Evolutionary conservation across 2,329 filamentous ascomycete genomes (phyloP).

Genomic region (Epichloe bromicola): DNA sequence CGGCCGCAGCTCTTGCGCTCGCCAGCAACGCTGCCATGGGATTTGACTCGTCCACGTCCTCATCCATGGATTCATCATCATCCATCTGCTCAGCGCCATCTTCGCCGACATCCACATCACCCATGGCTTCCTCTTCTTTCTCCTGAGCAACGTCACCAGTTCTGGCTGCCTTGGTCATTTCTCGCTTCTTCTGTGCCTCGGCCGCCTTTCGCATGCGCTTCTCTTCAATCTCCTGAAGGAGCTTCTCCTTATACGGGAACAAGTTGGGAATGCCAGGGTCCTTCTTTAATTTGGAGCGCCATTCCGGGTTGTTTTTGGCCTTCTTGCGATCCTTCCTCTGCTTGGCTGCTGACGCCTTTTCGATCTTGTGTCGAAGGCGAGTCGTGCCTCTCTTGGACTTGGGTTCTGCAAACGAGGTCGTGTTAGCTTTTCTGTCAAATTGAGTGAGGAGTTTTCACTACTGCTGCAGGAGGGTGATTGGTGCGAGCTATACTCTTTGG

Average conservation of each 20-base stretch:
- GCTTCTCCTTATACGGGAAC: conserved; percentile 94
- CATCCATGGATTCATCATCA: conserved; percentile 36
- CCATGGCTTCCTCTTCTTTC: conserved; percentile 33
- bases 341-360: conserved; percentile 83
- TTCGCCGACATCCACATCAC: conserved; percentile 35
- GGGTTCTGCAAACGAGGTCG: conserved; percentile 48
- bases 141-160: conserved; percentile 37
- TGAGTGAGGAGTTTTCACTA: too few species aligned
- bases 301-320: conserved; percentile 95
- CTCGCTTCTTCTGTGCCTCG: conserved; percentile 56
- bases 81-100: conserved; percentile 36
- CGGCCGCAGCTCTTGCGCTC: conserved; percentile 66
- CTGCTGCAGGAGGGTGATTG: background rate
- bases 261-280: conserved; percentile 95
- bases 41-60: conserved; percentile 56
- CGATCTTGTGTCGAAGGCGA: conserved; percentile 87
- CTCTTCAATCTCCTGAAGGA: conserved; percentile 90
- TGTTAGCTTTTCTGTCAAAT: background rate
- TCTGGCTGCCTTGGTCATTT: conserved; percentile 56
- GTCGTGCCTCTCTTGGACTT: conserved; percentile 87
- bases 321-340: conserved; percentile 80
- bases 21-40: conserved; percentile 87
- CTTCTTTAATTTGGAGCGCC: conserved; percentile 90
- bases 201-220: conserved; percentile 69
- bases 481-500: conserved; percentile 32